Evolutionary conservation across 208 protist species (phyloP), one percentile per base, ranked within the genome.

Genomic region (Angomonas ambiguus): DNA sequence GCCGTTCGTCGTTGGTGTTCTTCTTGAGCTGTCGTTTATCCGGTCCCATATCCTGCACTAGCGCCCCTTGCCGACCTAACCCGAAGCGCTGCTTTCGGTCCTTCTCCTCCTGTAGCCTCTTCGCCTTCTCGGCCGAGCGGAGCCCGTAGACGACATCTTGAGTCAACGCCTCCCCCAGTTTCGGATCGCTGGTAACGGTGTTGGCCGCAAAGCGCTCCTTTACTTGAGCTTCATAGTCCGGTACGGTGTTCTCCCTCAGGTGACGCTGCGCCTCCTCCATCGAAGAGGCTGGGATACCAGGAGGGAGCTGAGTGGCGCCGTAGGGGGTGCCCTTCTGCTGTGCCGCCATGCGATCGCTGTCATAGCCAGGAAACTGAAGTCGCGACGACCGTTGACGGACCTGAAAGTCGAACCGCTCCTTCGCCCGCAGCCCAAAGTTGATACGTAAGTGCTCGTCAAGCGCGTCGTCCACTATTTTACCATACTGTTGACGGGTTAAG

Each of bases 11-110:
- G 69, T 94, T 91, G 4, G 67, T 82, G 71, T 92, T 81, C 62
- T 82, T 82, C 74, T 85, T 77, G 41, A 90, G 42, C 42, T 65
- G 77, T 3, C 91, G 87, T 30, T 79, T 56, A 65, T 96, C 91
- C 10, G 91, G 91, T 0, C 91, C 91, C 28, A 77, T 84, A 65
- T 96, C 91, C 70, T 93, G 85, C 63, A 94, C 88, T n/a, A 96
- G 76, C 10, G 87, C 76, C 1, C 83, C 80, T 55, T 94, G 87
- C 25, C 91, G 80, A 30, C 91, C 91, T 31, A 96, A 79, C 24
- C 91, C 91, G 65, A 96, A 93, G n/a, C 76, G 77, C 67, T 89
- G 79, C 65, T 76, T 76, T n/a, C 86, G 80, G 10, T 73, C 80
- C 67, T 78, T 61, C 69, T 76, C 76, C 27, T 67, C 38, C 32